Evolutionary conservation across 2,329 filamentous ascomycete genomes (phyloP), one percentile per base, ranked within the genome.

Genomic region (Kalmusia sp.): DNA sequence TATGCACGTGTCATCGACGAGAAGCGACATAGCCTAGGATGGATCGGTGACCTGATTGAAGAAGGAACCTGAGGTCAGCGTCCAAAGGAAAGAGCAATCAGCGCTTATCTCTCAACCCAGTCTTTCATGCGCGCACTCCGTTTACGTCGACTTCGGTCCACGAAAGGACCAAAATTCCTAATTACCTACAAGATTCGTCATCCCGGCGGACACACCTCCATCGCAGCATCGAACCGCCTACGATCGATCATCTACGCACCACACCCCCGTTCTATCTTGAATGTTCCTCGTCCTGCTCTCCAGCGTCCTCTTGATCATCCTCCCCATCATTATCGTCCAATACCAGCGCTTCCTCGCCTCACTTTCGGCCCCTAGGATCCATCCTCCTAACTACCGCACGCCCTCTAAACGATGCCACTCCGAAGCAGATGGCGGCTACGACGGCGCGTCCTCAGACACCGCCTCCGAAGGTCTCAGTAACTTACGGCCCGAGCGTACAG

Each of bases 1-100:
- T 79, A 76, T 65, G 77, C 72, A 7, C 64, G 78, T 44, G 44
- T 80, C 9, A 69, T 73, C 41, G 75, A 79, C 61, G 76, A 77
- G 58, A 66, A 70, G 22, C 60, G 78, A 44, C 72, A 78, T 27
- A 63, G 58, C 19, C 54, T 80, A 61, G 77, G 76, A 0, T 79
- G 71, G 70, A 72, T 74, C 14, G 72, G 46, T 3, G 69, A 73
- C 54, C 49, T 63, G 44, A 22, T 64, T 70, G 69, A 17, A n/a
- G 30, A 54, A 54, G 47, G 27, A 49, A 25, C 40, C 25, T 27
- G 45, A 49, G 43, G 15, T 43, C 34, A 28, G 17, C 3, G 4
- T 21, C 15, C 12, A 49, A 14, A 17, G 28, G 19, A 30, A 38
- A 22, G 31, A 7, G 9, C 21, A 9, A 24, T 8, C 19, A 22